phyloP scores from a whole-genome alignment of 2,329 filamentous ascomycete genomes.

The Alternaria sp. region DNA sequence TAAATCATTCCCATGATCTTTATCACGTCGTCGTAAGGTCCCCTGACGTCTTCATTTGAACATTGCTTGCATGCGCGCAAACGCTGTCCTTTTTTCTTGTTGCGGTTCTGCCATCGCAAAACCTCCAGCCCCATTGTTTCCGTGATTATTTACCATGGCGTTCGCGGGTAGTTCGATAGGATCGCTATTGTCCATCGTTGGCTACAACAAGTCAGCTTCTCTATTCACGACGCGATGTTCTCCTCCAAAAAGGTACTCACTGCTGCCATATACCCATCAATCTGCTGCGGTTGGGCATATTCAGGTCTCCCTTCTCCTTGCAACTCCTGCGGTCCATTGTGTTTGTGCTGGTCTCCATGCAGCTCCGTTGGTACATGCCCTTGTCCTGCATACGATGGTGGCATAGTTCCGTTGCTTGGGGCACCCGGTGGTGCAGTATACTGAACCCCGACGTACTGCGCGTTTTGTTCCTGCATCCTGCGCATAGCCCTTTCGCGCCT shows the following conservation, averaged over 20 bases:
- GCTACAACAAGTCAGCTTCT: constrained; percentile 2
- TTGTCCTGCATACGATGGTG: not conserved
- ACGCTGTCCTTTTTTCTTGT: not conserved
- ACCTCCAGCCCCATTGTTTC: not conserved
- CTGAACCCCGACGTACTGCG: not conserved
- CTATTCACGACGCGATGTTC: too few species aligned
- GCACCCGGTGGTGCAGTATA: not conserved
- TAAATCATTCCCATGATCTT: not conserved
- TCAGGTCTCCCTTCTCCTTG: constrained; percentile 4
- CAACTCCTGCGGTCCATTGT: constrained; percentile 14
- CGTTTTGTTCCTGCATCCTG: constrained; percentile 16
- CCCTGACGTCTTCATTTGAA: not conserved
- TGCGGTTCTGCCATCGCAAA: not conserved
- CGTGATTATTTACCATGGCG: not conserved
- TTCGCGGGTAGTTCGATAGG: constrained; percentile 18
- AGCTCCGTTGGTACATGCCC: not conserved
- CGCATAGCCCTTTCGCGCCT: constrained; percentile 5
- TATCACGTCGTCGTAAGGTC: not conserved
- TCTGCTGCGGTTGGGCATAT: constrained; percentile 4
- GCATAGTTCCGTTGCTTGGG: not conserved
- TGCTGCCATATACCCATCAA: constrained; percentile 12
- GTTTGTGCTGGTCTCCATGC: not conserved
- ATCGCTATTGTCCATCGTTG: constrained; percentile 5
- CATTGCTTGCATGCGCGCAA: not conserved
- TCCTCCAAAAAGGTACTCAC: not conserved